A percentile compares a stretch with the other conserved stretches of the same genome.
phyloP scores from a whole-genome alignment of 768 basidiomycete genomes.

The Trichaptum fuscoviolaceum region DNA sequence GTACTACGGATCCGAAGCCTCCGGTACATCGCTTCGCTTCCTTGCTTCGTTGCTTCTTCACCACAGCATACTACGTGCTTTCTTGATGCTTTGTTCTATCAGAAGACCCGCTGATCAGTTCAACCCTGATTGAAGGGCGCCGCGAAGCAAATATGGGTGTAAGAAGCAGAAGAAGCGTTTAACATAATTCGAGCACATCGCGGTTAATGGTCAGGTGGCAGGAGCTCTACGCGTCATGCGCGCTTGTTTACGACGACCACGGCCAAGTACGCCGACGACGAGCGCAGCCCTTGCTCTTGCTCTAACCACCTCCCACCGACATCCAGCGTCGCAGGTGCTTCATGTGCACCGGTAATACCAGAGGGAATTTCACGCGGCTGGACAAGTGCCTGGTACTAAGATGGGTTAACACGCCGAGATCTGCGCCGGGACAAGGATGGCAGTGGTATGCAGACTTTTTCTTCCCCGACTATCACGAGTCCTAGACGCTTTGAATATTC shows the following conservation, averaged over 20 bases:
- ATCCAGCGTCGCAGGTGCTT: background rate
- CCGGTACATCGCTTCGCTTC: background rate
- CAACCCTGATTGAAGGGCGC: background rate
- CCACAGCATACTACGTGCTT: background rate
- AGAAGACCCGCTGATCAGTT: background rate
- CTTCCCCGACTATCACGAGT: background rate
- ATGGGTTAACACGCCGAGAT: conserved; percentile 1
- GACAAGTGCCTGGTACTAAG: background rate
- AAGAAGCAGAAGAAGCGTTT: background rate
- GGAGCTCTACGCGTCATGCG: background rate
- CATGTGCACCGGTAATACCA: background rate
- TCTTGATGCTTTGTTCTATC: background rate
- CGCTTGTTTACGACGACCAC: background rate
- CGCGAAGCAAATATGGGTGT: background rate
- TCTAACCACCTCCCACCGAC: background rate
- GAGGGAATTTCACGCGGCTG: background rate
- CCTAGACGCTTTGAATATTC: background rate
- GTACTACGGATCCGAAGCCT: background rate
- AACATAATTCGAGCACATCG: background rate
- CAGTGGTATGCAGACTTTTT: background rate
- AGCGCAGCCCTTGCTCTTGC: background rate
- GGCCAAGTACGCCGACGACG: background rate
- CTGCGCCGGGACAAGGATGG: background rate
- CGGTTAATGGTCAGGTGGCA: background rate
- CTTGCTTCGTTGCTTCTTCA: background rate